Conservation (phyloP, 75 land plant genomes). For the Cunninghamia lanceolata region DNA sequence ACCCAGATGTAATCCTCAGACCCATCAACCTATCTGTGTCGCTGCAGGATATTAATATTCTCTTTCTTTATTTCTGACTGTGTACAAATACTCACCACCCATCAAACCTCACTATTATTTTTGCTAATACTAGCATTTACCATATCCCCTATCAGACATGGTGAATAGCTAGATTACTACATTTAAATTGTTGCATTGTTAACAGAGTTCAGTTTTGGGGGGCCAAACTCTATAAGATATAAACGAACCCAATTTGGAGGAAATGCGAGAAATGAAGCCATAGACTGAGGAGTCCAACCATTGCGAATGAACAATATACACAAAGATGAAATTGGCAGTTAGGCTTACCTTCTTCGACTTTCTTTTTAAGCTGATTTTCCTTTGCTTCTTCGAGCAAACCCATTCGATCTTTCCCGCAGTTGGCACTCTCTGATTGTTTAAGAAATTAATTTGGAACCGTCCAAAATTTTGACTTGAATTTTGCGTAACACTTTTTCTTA, state of each 20-base stretch:
- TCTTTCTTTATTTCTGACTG: neutral
- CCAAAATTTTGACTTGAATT: neutral
- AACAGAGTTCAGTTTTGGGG: neutral
- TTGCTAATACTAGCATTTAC: neutral
- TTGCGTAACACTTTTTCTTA: too few species aligned
- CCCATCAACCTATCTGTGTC: neutral
- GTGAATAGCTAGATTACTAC: neutral
- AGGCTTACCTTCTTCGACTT: constrained; percentile 87
- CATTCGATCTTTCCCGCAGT: neutral
- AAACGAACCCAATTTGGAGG: neutral
- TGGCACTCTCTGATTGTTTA: neutral
- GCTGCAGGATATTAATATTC: neutral
- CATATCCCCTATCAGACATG: too few species aligned
- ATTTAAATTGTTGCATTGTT: neutral
- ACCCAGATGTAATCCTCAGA: neutral
- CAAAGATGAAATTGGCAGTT: neutral
- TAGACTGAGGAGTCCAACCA: neutral
- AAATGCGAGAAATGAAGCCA: neutral
- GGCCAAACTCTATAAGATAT: neutral
- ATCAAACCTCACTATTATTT: neutral
- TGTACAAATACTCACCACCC: neutral
- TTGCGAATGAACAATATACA: neutral
- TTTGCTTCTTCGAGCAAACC: constrained; percentile 39
- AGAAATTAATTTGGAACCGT: neutral
- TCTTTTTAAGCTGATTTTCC: constrained; percentile 93